phyloP scores from a whole-genome alignment of 345 rosid species.

The Brassica carinata region DNA sequence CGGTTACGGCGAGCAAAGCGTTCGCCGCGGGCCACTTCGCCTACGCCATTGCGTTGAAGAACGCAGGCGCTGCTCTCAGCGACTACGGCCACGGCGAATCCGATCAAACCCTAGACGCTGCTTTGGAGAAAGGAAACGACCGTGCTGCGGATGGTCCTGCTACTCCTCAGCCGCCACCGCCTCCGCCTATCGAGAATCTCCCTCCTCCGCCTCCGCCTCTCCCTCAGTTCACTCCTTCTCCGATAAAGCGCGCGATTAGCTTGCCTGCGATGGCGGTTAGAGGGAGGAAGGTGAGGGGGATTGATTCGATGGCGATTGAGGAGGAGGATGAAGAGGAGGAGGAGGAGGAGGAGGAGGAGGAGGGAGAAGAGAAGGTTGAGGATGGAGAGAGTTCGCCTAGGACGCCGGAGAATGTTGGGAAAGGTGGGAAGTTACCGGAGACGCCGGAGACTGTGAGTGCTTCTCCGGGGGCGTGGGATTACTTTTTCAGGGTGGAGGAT shows the following conservation, averaged over 20 bases:
- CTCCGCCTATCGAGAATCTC: slow-evolving; percentile 64
- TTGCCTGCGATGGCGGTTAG: slow-evolving; percentile 55
- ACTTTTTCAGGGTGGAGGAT: slow-evolving; percentile 62
- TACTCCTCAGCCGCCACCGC: slow-evolving; percentile 54
- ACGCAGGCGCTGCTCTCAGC: slow-evolving; percentile 86
- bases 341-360: slow-evolving; percentile 42
- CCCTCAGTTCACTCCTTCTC: slow-evolving; percentile 79
- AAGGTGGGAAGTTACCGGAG: slow-evolving; percentile 42
- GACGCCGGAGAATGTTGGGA: slow-evolving; percentile 35
- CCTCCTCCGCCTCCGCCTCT: slow-evolving; percentile 86
- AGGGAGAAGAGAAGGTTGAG: slow-evolving; percentile 26
- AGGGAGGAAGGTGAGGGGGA: slow-evolving; percentile 40
- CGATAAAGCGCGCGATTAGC: slow-evolving; percentile 68
- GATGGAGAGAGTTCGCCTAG: slow-evolving; percentile 26
- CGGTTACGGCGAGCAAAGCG: slow-evolving; percentile 74
- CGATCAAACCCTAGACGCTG: slow-evolving; percentile 41
- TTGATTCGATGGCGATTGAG: slow-evolving; percentile 51
- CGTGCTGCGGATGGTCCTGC: slow-evolving; percentile 47
- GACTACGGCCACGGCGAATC: slow-evolving; percentile 90
- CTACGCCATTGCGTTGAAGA: slow-evolving; percentile 69
- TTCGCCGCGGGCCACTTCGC: slow-evolving; percentile 86
- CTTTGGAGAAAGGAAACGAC: slow-evolving; percentile 26
- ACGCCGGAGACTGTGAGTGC: slow-evolving; percentile 47
- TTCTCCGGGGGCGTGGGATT: slow-evolving; percentile 65
- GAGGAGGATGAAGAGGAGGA: slow-evolving; percentile 59